phyloP scores from a whole-genome alignment of 139 green algal species.

The Ettlia oleoabundans region DNA sequence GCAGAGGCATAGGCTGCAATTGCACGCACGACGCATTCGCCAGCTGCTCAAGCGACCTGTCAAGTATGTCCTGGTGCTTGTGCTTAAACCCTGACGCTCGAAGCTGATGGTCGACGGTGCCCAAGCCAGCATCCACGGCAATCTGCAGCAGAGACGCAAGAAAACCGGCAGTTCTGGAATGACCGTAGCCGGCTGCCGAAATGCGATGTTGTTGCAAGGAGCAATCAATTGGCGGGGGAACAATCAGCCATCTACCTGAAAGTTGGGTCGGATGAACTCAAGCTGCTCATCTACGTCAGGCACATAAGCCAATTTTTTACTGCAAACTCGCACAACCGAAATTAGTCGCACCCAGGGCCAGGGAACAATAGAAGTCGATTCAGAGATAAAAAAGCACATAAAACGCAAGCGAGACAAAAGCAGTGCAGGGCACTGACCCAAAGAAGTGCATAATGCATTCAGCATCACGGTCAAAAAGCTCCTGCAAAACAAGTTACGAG shows the following conservation, averaged over 20 bases:
- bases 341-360: too few relatives aligned
- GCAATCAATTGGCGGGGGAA: too few relatives aligned
- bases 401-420: too few relatives aligned
- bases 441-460: slow-evolving; percentile 88
- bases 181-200: too few relatives aligned
- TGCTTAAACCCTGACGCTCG: slow-evolving; percentile 72
- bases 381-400: too few relatives aligned
- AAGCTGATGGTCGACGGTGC: slow-evolving; percentile 68
- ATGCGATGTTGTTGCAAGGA: too few relatives aligned
- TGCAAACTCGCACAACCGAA: too few relatives aligned
- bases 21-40: neutral
- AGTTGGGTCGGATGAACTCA: neutral
- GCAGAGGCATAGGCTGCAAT: neutral
- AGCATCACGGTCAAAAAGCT: slow-evolving; percentile 95
- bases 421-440: slow-evolving; percentile 13
- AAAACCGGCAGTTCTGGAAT: neutral
- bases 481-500: slow-evolving; percentile 39
- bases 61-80: slow-evolving; percentile 60
- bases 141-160: neutral
- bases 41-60: slow-evolving; percentile 19
- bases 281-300: neutral
- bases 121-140: neutral
- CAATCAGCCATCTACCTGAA: slow-evolving; percentile 34
- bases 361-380: too few relatives aligned
- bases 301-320: neutral